These are phyloP conservation scores for Pseudogymnoascus sp. DNA, from an alignment of 2,329 filamentous ascomycete species.

Conservation along the genomic window DNA sequence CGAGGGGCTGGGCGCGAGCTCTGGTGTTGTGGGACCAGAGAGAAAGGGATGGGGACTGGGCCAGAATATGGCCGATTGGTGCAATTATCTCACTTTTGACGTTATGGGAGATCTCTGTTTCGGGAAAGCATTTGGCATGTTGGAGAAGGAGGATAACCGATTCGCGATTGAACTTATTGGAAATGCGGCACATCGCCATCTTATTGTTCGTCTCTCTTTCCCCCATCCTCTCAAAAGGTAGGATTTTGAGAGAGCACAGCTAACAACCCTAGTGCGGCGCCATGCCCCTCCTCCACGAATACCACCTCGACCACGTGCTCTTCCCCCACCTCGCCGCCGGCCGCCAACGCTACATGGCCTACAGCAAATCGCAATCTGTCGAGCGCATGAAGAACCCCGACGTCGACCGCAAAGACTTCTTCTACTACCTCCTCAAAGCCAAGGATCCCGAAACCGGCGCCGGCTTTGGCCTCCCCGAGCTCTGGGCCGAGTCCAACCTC, in stretches of 20 bases:
- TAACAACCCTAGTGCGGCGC: slow-evolving; percentile 50
- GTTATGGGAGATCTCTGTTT: slow-evolving; percentile 44
- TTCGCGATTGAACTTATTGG: slow-evolving; percentile 61
- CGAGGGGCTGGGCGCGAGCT: slow-evolving; percentile 40
- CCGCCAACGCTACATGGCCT: slow-evolving; percentile 62
- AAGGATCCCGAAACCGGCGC: slow-evolving; percentile 61
- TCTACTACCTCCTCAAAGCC: slow-evolving; percentile 65
- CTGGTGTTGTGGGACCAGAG: slow-evolving; percentile 24
- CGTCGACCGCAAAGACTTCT: slow-evolving; percentile 60
- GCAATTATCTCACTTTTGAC: slow-evolving; percentile 38
- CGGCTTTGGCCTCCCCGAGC: slow-evolving; percentile 29
- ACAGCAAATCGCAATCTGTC: slow-evolving; percentile 58
- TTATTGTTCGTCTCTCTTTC: slow-evolving; percentile 47
- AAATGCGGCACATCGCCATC: slow-evolving; percentile 58
- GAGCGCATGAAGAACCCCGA: slow-evolving; percentile 58
- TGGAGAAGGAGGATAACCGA: slow-evolving; percentile 45
- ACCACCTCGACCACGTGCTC: slow-evolving; percentile 58
- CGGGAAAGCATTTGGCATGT: slow-evolving; percentile 43
- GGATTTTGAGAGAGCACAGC: no score
- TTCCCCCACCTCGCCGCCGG: slow-evolving; percentile 60
- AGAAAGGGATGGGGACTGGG: slow-evolving; percentile 45
- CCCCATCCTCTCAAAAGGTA: no score
- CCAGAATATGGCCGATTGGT: slow-evolving; percentile 49
- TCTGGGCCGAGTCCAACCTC: slow-evolving; percentile 19
- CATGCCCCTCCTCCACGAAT: slow-evolving; percentile 59